Conservation (phyloP, 257 asterid genomes). For the Petunia secreta region DNA sequence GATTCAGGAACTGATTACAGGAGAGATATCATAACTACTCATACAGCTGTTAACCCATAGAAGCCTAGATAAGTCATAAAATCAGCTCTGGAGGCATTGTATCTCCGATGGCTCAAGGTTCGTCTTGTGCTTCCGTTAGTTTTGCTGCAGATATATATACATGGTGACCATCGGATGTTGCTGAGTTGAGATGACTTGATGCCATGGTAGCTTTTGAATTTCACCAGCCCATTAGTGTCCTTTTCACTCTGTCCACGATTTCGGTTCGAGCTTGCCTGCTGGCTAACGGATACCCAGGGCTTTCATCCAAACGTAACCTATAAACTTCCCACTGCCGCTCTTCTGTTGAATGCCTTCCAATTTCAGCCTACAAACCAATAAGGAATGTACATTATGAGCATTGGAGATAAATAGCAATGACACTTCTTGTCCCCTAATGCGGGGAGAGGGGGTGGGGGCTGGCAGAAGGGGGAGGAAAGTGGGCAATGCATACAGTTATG, state of each 20-base stretch:
- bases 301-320: conserved; percentile 52
- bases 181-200: background rate
- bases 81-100: background rate
- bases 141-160: conserved; percentile 1
- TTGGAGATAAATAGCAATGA: too few species aligned
- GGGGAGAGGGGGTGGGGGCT: too few species aligned
- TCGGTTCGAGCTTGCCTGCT: conserved; percentile 41
- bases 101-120: background rate
- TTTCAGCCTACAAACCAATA: conserved; percentile 48
- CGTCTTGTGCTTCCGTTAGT: background rate
- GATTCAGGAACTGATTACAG: background rate
- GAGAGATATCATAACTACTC: background rate
- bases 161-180: conserved; percentile 2
- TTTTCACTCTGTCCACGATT: conserved; percentile 44
- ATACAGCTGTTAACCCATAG: background rate
- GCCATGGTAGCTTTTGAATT: conserved; percentile 3
- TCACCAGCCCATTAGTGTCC: conserved; percentile 57
- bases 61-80: conserved; percentile 13
- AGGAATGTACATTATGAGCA: background rate
- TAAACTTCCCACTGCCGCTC: conserved; percentile 61
- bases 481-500: too few species aligned
- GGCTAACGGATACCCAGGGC: conserved; percentile 43
- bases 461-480: too few species aligned
- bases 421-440: background rate
- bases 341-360: conserved; percentile 46